Conservation (phyloP, 768 basidiomycete genomes). For the Suillus lakei region DNA sequence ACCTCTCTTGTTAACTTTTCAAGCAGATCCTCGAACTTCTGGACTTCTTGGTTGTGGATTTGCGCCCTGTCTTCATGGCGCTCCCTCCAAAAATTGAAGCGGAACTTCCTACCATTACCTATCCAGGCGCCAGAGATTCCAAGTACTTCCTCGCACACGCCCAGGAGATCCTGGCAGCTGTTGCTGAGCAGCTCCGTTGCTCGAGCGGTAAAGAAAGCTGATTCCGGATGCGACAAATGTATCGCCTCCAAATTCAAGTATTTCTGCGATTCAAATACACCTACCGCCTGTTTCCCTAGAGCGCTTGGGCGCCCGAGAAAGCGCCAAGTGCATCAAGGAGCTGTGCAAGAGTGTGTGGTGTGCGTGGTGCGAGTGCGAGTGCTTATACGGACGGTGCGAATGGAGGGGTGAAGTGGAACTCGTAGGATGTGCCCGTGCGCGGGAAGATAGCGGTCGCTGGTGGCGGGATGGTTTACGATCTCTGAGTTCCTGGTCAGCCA, state of each 20-base stretch:
- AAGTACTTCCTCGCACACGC: constrained; percentile 45
- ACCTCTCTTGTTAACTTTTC: constrained; percentile 42
- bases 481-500: not conserved
- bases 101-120: constrained; percentile 37
- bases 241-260: constrained; percentile 72
- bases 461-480: constrained; percentile 3
- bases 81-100: constrained; percentile 43
- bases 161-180: constrained; percentile 60
- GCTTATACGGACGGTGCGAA: constrained; percentile 14
- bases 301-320: constrained; percentile 33
- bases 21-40: constrained; percentile 42
- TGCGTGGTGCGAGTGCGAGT: constrained; percentile 33
- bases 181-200: constrained; percentile 50
- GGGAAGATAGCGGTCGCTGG: constrained; percentile 6
- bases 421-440: constrained; percentile 9
- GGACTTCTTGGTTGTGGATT: constrained; percentile 38
- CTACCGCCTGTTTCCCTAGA: constrained; percentile 59
- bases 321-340: constrained; percentile 44
- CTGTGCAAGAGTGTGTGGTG: constrained; percentile 40
- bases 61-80: constrained; percentile 33
- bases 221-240: constrained; percentile 53
- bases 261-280: constrained; percentile 73
- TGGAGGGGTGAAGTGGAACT: constrained; percentile 17
- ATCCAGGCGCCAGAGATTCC: constrained; percentile 56
- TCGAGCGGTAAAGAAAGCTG: constrained; percentile 45